Base-by-base conservation (phyloP, 805 yeast genomes). In the Starmerella scarabaei region DNA sequence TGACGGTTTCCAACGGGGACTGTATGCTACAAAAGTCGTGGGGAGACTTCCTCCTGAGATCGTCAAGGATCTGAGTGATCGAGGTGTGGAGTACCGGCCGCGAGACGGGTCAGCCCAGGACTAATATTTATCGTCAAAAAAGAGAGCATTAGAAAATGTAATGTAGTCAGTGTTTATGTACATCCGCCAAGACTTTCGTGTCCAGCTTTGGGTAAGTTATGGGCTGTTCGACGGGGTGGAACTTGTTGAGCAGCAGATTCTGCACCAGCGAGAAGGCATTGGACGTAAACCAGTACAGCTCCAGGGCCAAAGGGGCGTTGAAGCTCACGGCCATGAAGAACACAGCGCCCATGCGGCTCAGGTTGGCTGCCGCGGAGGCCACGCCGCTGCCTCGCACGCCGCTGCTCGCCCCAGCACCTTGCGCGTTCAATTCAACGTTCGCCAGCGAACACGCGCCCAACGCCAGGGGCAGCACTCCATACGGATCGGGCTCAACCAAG, bases 11-110 rank as follows among this genome's bases (percentile, higher is more conserved):
- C 77, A 75, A 18, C 81, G 93, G 1, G 98, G 97, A 0, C 59
- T 88, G 52, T 85, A 91, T 53, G 98, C 98, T 1, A 93, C 86
- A 23, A 82, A 88, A 55, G 88, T 91, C 5, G 79, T 76, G 50
- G 98, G 98, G 27, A 77, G 83, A 52, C 65, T 91, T 36, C 96
- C 97, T 1, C 82, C 80, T 6, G 95, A 88, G 48, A 75, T 84
- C 28, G 71, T 80, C 6, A 75, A 72, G 32, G 80, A 77, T 39
- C 65, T 91, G 54, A 77, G 75, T 30, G 71, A 71, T 14, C 80
- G 77, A 49, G 83, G 82, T n/a, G 71, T 81, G 33, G 74, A 73
- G 40, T 91, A 91, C 61, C 73, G 96, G 47, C 97, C 98, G 28
- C 72, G 98, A 60, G 98, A 91, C 58, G 98, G 98, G 27, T 58